Percentiles rank a stretch among this genome's conserved stretches.
phyloP scores from a whole-genome alignment of 192 early-diverging fungal species.

The Bifiguratus adelaidae region DNA sequence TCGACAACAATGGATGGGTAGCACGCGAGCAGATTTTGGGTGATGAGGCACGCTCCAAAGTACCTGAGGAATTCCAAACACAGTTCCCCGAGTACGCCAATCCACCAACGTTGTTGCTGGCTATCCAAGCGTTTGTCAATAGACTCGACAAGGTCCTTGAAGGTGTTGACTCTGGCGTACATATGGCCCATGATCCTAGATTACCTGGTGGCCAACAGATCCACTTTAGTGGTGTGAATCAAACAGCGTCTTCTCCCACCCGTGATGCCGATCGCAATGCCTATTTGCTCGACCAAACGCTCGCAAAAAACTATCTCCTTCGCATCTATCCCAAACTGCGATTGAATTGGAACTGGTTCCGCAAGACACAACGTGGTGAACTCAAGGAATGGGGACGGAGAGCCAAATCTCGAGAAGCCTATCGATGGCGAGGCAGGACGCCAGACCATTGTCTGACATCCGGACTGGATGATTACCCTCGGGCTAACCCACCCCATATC shows the following conservation, averaged over 20 bases:
- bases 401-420: conserved; percentile 47
- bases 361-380: conserved; percentile 64
- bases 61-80: conserved; percentile 79
- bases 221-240: conserved; percentile 7
- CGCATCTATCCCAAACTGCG: conserved; percentile 52
- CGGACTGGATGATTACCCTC: conserved; percentile 90
- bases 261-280: too few relatives aligned
- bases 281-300: conserved; percentile 25
- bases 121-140: conserved; percentile 56
- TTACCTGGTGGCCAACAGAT: conserved; percentile 2
- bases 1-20: conserved; percentile 86
- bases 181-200: conserved; percentile 6
- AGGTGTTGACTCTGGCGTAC: conserved; percentile 2
- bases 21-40: conserved; percentile 91
- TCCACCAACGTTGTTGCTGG: conserved; percentile 76
- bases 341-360: conserved; percentile 71
- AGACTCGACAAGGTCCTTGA: conserved; percentile 19
- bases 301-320: conserved; percentile 31
- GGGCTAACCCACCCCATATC: conserved; percentile 56
- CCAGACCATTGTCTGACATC: conserved; percentile 77
- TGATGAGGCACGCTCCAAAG: conserved; percentile 82
- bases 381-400: conserved; percentile 32
- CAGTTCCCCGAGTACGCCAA: conserved; percentile 91
- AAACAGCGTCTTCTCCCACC: conserved; percentile 10
- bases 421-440: conserved; percentile 85